Evolutionary conservation across 768 basidiomycete genomes (phyloP), one percentile per base, ranked within the genome.

Genomic region (Tephrocybe rancida): DNA sequence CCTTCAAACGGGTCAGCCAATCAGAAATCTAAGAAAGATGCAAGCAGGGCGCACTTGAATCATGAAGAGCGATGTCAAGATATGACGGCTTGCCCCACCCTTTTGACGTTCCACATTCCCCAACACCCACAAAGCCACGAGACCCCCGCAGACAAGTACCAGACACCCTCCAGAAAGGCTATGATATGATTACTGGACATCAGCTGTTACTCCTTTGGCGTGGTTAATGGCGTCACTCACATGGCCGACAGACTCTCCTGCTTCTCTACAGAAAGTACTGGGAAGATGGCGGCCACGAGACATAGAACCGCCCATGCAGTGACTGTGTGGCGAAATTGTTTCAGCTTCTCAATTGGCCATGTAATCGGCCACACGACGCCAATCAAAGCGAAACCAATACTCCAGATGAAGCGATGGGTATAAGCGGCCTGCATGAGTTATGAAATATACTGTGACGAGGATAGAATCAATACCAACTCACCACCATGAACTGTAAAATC

Each of bases 261-360:
- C 63, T 90, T 88, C 53, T 92, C 84, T 2, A 92, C 88, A 7
- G 81, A 72, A 24, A 92, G 75, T 24, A 89, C 64, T 0, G 91
- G 90, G 61, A 93, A 94, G 2, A 90, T 59, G 0, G 79, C 80
- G 0, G 80, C 81, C n/a, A 73, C 57, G 1, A 82, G 57, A 64
- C 86, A 90, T 5, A 76, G 72, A 14, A 62, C 18, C 1, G 64
- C 61, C 87, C 88, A 92, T 1, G 61, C 52, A 0, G 65, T 30
- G 1, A 70, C 52, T 26, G 76, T 61, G 7, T 32, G 42, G 19
- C 59, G 44, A 44, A 69, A 58, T 54, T 59, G 61, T 42, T 30
- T 58, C 39, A 71, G 61, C 32, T 69, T 58, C 10, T 66, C 61
- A 3, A 64, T 55, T 0, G 77, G 72, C 85, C 83, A 85, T 18